Percentiles rank a stretch among this genome's conserved stretches.
These are phyloP conservation scores for Pseudocercospora crystallina DNA, from an alignment of 2,329 filamentous ascomycete genomes.

Conservation along the genomic window DNA sequence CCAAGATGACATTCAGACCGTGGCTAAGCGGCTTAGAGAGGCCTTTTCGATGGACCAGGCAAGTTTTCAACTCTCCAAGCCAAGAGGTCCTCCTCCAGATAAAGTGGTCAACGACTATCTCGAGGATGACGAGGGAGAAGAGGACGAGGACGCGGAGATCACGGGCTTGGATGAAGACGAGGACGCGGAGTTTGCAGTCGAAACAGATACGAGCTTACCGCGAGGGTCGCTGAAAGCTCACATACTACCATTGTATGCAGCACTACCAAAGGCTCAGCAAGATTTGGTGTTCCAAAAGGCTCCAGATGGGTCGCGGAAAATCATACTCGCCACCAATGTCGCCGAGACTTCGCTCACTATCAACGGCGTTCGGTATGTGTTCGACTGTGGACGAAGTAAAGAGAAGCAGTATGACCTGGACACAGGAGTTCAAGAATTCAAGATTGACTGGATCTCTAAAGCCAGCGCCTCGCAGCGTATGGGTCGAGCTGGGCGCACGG, in stretches of 20 bases:
- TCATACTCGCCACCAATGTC: conserved; percentile 93
- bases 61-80: conserved; percentile 19
- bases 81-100: neutral
- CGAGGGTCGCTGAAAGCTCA: conserved; percentile 68
- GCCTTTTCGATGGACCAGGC: conserved; percentile 58
- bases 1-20: conserved; percentile 81
- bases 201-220: conserved; percentile 47
- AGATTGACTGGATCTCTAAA: conserved; percentile 96
- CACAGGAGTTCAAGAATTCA: conserved; percentile 92
- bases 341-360: conserved; percentile 97
- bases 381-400: conserved; percentile 90
- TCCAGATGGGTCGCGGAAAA: conserved; percentile 77
- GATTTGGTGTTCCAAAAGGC: conserved; percentile 80
- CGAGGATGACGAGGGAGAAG: conserved; percentile 41
- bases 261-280: conserved; percentile 87
- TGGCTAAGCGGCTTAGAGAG: conserved; percentile 77
- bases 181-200: conserved; percentile 57
- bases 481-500: conserved; percentile 92
- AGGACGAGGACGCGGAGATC: conserved; percentile 57
- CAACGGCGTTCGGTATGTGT: conserved; percentile 90
- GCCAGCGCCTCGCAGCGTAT: conserved; percentile 88
- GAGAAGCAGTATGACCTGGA: conserved; percentile 84
- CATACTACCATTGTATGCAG: conserved; percentile 88
- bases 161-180: conserved; percentile 58
- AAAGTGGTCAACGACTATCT: conserved; percentile 31